A percentile compares a stretch with the other conserved stretches of the same genome.
Conservation (phyloP, 2,329 filamentous ascomycete species). For the Sarocladium brachiariae region DNA sequence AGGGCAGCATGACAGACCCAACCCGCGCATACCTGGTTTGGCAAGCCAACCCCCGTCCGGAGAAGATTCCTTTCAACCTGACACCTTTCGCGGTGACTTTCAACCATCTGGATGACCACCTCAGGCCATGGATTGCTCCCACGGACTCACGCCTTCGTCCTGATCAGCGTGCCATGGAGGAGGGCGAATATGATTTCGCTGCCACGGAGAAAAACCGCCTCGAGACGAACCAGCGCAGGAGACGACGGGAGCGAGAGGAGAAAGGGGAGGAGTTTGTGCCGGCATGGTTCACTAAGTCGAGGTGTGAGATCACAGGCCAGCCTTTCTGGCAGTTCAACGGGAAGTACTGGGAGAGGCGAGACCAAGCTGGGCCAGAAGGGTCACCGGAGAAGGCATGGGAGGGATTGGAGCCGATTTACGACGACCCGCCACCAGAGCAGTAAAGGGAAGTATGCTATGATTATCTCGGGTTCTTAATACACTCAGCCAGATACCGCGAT, state of each 20-base stretch:
- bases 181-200: constrained; percentile 92
- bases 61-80: constrained; percentile 89
- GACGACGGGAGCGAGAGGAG: constrained; percentile 65
- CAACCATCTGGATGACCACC: constrained; percentile 82
- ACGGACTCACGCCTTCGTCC: constrained; percentile 91
- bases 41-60: constrained; percentile 76
- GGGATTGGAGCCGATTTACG: constrained; percentile 69
- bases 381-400: constrained; percentile 53
- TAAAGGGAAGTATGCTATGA: not conserved
- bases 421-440: not conserved
- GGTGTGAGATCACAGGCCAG: constrained; percentile 75
- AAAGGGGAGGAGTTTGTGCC: constrained; percentile 76
- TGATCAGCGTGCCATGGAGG: constrained; percentile 97
- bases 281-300: constrained; percentile 73
- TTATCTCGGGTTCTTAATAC: no score
- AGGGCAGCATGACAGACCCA: constrained; percentile 54
- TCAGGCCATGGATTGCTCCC: constrained; percentile 71
- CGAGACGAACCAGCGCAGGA: constrained; percentile 82
- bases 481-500: no score
- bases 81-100: constrained; percentile 94
- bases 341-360: constrained; percentile 76
- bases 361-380: constrained; percentile 55
- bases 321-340: constrained; percentile 85
- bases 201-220: constrained; percentile 90
- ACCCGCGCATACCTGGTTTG: constrained; percentile 83